Conservation (phyloP, 2,329 filamentous ascomycete species). For the Stemphylium vesicarium region DNA sequence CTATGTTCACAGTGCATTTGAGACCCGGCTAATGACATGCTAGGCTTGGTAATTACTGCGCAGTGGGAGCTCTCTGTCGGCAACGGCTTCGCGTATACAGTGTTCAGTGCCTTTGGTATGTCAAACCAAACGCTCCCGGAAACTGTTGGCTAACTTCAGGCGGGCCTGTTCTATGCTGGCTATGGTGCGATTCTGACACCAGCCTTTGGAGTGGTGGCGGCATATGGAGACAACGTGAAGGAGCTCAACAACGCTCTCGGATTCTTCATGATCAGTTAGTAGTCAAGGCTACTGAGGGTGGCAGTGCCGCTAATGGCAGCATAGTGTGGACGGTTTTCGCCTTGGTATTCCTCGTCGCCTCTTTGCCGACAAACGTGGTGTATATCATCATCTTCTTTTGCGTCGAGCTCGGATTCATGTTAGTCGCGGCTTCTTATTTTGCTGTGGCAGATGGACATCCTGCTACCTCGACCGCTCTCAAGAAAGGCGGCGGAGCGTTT, state of each 20-base stretch:
- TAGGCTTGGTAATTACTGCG: slow-evolving; percentile 57
- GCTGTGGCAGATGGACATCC: slow-evolving; percentile 53
- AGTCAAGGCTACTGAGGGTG: not conserved
- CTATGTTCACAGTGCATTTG: not conserved
- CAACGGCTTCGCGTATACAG: slow-evolving; percentile 61
- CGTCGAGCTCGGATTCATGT: slow-evolving; percentile 54
- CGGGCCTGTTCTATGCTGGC: slow-evolving; percentile 58
- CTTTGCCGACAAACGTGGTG: slow-evolving; percentile 55
- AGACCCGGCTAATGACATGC: not conserved
- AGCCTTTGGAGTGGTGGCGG: slow-evolving; percentile 53
- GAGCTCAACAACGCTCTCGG: slow-evolving; percentile 59
- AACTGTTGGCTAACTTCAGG: not conserved
- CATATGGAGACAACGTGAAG: slow-evolving; percentile 52
- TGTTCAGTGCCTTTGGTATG: slow-evolving; percentile 61
- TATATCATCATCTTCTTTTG: slow-evolving; percentile 58
- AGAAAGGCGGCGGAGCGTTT: slow-evolving; percentile 55
- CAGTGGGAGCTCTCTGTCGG: slow-evolving; percentile 63
- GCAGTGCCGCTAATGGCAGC: not conserved
- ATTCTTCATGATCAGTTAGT: slow-evolving; percentile 56
- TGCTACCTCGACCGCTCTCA: slow-evolving; percentile 45
- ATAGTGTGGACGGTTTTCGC: slow-evolving; percentile 57
- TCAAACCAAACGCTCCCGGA: not conserved
- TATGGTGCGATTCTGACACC: slow-evolving; percentile 58
- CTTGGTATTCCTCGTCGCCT: slow-evolving; percentile 55
- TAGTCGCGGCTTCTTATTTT: slow-evolving; percentile 56